Percentiles rank a stretch among this genome's conserved stretches.
Evolutionary conservation across 192 early-diverging fungal genomes (phyloP).

Genomic region (Spinellus fusiger): DNA sequence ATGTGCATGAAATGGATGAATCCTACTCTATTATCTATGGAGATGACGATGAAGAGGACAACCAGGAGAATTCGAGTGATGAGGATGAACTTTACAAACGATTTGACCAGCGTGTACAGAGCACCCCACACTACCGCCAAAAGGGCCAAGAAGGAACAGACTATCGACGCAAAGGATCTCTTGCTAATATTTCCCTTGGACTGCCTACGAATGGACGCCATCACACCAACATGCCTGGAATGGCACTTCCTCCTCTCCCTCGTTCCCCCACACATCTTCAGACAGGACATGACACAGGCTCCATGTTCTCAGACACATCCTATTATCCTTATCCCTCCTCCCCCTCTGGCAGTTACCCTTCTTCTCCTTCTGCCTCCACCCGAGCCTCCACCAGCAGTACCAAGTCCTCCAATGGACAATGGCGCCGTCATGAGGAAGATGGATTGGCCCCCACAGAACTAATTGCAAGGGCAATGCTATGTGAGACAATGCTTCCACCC

Average conservation of each 20-base stretch:
- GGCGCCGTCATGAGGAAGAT: background rate
- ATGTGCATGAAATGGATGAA: constrained; percentile 12
- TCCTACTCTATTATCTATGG: constrained; percentile 25
- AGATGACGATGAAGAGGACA: constrained; percentile 35
- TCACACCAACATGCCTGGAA: background rate
- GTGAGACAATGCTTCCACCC: constrained; percentile 3
- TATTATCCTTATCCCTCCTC: constrained; percentile 36
- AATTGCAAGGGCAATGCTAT: constrained; percentile 40
- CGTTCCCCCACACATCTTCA: constrained; percentile 5
- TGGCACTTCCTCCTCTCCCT: constrained; percentile 24
- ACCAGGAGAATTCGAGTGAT: constrained; percentile 36
- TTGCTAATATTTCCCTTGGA: background rate
- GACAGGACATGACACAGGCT: background rate
- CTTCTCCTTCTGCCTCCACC: constrained; percentile 42
- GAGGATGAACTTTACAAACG: constrained; percentile 23
- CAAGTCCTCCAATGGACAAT: background rate
- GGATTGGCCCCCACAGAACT: constrained; percentile 31
- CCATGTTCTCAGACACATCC: constrained; percentile 1
- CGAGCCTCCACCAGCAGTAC: constrained; percentile 24
- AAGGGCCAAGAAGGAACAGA: background rate
- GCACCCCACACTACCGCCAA: background rate
- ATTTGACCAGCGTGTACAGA: background rate
- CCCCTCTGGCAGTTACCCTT: constrained; percentile 45
- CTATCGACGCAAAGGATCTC: background rate
- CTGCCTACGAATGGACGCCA: background rate